Percentiles rank a stretch among this genome's conserved stretches.
These are phyloP conservation scores for Eimeria maxima DNA, from an alignment of 169 alveolate genomes.

Conservation along the genomic window DNA sequence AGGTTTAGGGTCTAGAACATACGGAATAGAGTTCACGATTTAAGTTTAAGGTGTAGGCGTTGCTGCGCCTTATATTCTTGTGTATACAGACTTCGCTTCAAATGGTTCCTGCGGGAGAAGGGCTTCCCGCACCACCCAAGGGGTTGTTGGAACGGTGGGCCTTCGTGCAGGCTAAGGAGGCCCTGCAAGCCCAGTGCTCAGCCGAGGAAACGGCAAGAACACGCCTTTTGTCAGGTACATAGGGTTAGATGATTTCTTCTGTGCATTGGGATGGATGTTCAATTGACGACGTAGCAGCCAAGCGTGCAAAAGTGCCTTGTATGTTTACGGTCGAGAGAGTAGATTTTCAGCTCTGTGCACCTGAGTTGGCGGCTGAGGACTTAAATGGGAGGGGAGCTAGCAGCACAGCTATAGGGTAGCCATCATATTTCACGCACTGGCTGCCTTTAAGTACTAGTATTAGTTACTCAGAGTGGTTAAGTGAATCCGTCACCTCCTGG, in stretches of 20 bases:
- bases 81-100: conserved; percentile 25
- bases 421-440: too few species aligned
- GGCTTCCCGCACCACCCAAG: conserved; percentile 37
- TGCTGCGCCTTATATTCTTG: not conserved
- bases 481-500: too few species aligned
- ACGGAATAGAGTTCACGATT: not conserved
- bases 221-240: conserved; percentile 32
- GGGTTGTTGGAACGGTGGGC: not conserved
- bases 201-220: not conserved
- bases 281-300: not conserved
- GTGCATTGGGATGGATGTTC: not conserved
- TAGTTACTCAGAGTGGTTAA: too few species aligned
- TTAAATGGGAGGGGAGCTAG: not conserved
- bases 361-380: too few species aligned
- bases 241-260: not conserved
- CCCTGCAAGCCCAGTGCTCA: conserved; percentile 21
- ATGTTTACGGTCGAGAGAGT: not conserved
- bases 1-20: not conserved
- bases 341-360: not conserved
- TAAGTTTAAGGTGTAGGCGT: not conserved
- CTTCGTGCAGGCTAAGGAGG: conserved; percentile 42
- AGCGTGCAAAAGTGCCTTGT: too few species aligned
- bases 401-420: not conserved
- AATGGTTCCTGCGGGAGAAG: conserved; percentile 38
- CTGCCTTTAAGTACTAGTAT: too few species aligned